phyloP scores from a whole-genome alignment of 2,329 filamentous ascomycete species.

The Bretziella fagacearum region DNA sequence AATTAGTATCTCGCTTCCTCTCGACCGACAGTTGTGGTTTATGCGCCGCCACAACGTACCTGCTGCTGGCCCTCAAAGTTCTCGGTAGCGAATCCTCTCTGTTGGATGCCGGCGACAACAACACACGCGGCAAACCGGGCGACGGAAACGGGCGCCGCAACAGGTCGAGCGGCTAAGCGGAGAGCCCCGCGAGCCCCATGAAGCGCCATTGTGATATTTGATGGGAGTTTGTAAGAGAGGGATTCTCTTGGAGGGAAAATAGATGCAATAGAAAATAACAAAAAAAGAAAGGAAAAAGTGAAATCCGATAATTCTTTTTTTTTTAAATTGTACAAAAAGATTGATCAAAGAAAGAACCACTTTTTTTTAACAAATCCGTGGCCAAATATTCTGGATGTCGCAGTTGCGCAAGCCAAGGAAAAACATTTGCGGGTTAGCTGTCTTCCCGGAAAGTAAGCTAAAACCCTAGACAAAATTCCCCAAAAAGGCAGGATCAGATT shows the following conservation, averaged over 20 bases:
- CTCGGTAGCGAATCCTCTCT: constrained; percentile 26
- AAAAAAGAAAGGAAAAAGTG: neutral
- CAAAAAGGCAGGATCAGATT: no score
- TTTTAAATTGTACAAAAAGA: no score
- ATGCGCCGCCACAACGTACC: constrained; percentile 27
- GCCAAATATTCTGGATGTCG: no score
- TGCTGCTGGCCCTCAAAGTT: constrained; percentile 41
- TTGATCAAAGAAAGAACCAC: neutral
- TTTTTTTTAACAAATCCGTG: no score
- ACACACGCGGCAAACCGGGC: neutral
- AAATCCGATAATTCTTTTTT: no score
- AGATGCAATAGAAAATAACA: neutral
- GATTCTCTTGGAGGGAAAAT: no score
- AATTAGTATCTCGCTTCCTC: neutral
- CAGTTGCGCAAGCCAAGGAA: no score
- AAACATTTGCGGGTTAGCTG: no score
- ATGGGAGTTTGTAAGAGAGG: constrained; percentile 3
- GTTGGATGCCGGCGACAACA: neutral
- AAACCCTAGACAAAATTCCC: no score
- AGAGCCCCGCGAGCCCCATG: constrained; percentile 16
- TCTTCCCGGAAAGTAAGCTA: no score
- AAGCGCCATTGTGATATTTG: constrained; percentile 7
- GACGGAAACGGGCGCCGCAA: neutral
- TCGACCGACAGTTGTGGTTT: neutral
- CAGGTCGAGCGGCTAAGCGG: constrained; percentile 12